These are phyloP conservation scores for Pseudonitzschia pungens DNA, from an alignment of 108 stramenopile species.

Conservation along the genomic window DNA sequence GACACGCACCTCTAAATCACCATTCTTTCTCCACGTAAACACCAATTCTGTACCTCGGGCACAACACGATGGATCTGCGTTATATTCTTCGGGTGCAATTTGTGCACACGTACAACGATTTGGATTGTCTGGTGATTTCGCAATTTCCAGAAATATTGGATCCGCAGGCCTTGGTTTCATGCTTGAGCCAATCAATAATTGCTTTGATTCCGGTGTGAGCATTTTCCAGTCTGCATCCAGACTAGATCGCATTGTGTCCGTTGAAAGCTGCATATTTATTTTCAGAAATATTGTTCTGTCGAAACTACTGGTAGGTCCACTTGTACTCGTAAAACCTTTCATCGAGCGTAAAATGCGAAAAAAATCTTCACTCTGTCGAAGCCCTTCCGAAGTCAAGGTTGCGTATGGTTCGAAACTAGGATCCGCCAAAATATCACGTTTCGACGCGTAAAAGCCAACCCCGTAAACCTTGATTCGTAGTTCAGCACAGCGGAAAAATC, in stretches of 20 bases:
- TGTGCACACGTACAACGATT: conserved; percentile 83
- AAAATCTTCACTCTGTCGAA: conserved; percentile 66
- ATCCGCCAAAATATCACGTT: conserved; percentile 78
- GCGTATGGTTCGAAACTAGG: conserved; percentile 63
- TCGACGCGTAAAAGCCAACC: conserved; percentile 78
- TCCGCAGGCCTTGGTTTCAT: conserved; percentile 73
- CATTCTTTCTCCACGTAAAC: conserved; percentile 86
- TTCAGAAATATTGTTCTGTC: conserved; percentile 81
- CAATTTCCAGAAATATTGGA: conserved; percentile 58
- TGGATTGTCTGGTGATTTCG: conserved; percentile 67
- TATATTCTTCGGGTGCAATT: conserved; percentile 69
- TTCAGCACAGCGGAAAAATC: background rate
- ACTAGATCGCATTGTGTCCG: conserved; percentile 81
- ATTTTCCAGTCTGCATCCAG: conserved; percentile 85
- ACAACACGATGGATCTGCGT: conserved; percentile 77
- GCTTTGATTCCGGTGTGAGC: conserved; percentile 78
- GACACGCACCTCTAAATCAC: conserved; percentile 68
- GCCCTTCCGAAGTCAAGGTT: conserved; percentile 60
- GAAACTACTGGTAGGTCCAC: conserved; percentile 53
- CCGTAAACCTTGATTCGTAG: conserved; percentile 67
- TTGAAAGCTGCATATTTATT: conserved; percentile 85
- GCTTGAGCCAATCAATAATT: conserved; percentile 67
- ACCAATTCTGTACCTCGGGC: conserved; percentile 83
- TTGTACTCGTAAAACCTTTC: conserved; percentile 33
- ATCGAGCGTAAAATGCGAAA: conserved; percentile 66